Evolutionary conservation across 495 filamentous ascomycete species (phyloP).

Genomic region (Astrothelium subdiscretum): DNA sequence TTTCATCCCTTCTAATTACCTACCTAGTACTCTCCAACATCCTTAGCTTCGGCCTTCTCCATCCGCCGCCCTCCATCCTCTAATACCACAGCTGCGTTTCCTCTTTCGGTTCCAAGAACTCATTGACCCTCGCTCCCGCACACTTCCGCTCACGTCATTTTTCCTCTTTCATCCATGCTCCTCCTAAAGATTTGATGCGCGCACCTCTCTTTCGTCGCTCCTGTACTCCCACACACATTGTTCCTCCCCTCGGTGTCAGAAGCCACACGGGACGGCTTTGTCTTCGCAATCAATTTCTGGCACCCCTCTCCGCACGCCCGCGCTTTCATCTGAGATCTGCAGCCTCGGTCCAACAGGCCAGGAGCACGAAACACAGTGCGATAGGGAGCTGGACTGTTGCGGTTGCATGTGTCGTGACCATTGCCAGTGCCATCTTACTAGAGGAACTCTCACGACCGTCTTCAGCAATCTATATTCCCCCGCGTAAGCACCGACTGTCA

Average conservation of each 20-base stretch:
- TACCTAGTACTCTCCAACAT: too few relatives aligned
- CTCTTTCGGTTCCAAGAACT: background rate
- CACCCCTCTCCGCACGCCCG: background rate
- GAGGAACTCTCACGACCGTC: background rate
- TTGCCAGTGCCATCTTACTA: background rate
- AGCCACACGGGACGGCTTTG: background rate
- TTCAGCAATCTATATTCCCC: background rate
- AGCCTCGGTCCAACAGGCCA: background rate
- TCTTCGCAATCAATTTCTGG: background rate
- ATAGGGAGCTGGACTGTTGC: background rate
- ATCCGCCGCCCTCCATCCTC: background rate
- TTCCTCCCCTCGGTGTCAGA: background rate
- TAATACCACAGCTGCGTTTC: background rate
- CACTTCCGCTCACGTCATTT: background rate
- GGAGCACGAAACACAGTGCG: background rate
- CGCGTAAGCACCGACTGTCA: background rate
- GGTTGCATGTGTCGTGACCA: constrained; percentile 1
- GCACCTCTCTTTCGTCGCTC: background rate
- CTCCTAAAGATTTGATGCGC: background rate
- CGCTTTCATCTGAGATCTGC: background rate
- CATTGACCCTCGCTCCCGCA: background rate
- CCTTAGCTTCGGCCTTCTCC: too few relatives aligned
- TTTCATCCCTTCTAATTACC: too few relatives aligned
- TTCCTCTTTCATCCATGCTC: background rate
- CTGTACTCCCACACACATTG: background rate